These are phyloP conservation scores for Paulownia fortunei DNA, from an alignment of 257 asterid genomes.

Conservation along the genomic window DNA sequence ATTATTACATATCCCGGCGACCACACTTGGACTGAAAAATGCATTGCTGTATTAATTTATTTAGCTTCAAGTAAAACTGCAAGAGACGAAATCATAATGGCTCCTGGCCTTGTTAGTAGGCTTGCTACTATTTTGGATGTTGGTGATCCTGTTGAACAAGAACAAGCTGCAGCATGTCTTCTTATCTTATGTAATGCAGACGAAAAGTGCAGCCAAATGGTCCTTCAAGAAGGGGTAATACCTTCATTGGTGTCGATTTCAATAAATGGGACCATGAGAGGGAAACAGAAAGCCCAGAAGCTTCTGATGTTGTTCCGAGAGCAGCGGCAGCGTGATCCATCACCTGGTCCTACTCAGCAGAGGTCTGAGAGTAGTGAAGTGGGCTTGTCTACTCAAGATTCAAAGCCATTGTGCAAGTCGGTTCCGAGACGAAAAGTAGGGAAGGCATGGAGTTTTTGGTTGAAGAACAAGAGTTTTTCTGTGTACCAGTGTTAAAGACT, in stretches of 20 bases:
- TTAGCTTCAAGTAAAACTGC: slow-evolving; percentile 70
- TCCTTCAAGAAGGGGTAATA: slow-evolving; percentile 95
- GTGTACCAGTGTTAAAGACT: slow-evolving; percentile 59
- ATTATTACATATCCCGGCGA: slow-evolving; percentile 60
- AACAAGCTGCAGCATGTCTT: slow-evolving; percentile 91
- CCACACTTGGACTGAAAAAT: slow-evolving; percentile 75
- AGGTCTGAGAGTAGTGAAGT: slow-evolving; percentile 43
- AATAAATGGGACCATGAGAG: slow-evolving; percentile 86
- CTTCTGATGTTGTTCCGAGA: slow-evolving; percentile 93
- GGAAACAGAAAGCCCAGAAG: slow-evolving; percentile 96
- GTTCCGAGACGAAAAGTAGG: slow-evolving; percentile 69
- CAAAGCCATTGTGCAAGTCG: slow-evolving; percentile 69
- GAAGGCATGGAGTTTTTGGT: slow-evolving; percentile 66
- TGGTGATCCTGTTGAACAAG: slow-evolving; percentile 88
- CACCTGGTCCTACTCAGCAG: slow-evolving; percentile 41
- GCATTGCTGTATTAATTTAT: slow-evolving; percentile 80
- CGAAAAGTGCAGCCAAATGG: slow-evolving; percentile 87
- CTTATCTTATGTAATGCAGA: slow-evolving; percentile 72
- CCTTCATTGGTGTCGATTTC: slow-evolving; percentile 91
- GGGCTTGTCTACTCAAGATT: slow-evolving; percentile 36
- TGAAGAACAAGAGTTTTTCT: slow-evolving; percentile 79
- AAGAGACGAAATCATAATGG: slow-evolving; percentile 56
- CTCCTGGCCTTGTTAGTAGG: slow-evolving; percentile 60
- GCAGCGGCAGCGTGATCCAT: slow-evolving; percentile 84
- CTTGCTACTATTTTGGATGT: slow-evolving; percentile 71